Evolutionary conservation across 2,329 filamentous ascomycete species (phyloP).

Genomic region (Cladosporium sp.): DNA sequence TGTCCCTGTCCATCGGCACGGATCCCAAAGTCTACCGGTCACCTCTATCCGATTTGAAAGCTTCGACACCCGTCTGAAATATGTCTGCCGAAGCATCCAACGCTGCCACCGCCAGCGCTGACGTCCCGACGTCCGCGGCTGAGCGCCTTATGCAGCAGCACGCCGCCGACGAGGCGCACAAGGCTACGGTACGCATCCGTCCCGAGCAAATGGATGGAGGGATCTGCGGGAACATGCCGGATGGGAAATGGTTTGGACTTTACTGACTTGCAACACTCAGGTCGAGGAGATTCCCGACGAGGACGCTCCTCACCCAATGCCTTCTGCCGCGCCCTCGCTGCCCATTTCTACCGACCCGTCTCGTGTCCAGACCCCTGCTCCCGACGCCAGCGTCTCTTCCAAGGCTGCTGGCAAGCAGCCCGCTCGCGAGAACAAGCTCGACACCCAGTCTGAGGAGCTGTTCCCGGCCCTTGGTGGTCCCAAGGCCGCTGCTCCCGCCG

Average conservation of each 20-base stretch:
- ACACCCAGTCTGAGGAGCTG: constrained; percentile 81
- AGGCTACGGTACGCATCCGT: constrained; percentile 50
- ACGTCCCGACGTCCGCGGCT: constrained; percentile 32
- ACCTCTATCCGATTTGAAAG: constrained; percentile 8
- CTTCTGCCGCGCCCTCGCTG: constrained; percentile 36
- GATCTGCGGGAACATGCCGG: background rate
- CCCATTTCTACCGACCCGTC: constrained; percentile 36
- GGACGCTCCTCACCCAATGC: constrained; percentile 57
- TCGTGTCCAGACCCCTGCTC: constrained; percentile 30
- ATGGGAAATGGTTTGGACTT: background rate
- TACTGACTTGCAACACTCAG: background rate
- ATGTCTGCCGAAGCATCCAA: constrained; percentile 22
- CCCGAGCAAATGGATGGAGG: background rate
- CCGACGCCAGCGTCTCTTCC: constrained; percentile 42
- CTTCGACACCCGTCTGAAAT: constrained; percentile 5
- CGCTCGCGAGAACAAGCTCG: constrained; percentile 51
- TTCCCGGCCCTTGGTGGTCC: constrained; percentile 85
- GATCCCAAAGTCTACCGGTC: constrained; percentile 8
- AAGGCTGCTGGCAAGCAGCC: constrained; percentile 67
- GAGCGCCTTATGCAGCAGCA: constrained; percentile 50
- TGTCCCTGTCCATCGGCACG: background rate
- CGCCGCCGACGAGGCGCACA: constrained; percentile 45
- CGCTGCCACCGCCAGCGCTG: constrained; percentile 18
- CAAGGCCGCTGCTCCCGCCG: constrained; percentile 57
- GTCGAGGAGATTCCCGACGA: constrained; percentile 73